A percentile compares a stretch with the other conserved stretches of the same genome.
phyloP scores from a whole-genome alignment of 1,139 yeast species.

The Magnusiomyces clavatus region DNA sequence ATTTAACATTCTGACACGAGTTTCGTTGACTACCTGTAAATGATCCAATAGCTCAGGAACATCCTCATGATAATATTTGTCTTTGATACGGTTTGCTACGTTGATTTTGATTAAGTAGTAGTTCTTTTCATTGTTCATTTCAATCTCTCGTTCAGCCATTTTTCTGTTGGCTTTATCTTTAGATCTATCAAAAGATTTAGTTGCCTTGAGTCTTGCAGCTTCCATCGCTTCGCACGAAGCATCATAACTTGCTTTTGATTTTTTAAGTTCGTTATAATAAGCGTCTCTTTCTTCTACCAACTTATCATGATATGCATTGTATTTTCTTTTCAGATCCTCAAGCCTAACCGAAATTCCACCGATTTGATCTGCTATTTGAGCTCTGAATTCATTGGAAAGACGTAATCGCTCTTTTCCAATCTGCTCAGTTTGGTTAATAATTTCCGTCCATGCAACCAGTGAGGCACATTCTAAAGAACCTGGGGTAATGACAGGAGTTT shows the following conservation, averaged over 20 bases:
- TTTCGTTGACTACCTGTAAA: slow-evolving; percentile 76
- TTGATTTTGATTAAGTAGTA: slow-evolving; percentile 71
- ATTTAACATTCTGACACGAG: slow-evolving; percentile 66
- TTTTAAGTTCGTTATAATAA: slow-evolving; percentile 58
- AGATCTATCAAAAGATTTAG: slow-evolving; percentile 39
- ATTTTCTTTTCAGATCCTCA: slow-evolving; percentile 47
- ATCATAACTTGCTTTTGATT: slow-evolving; percentile 71
- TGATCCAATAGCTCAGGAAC: slow-evolving; percentile 86
- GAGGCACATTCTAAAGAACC: slow-evolving; percentile 91
- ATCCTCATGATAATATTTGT: slow-evolving; percentile 88
- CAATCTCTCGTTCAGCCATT: slow-evolving; percentile 55
- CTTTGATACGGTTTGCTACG: slow-evolving; percentile 83
- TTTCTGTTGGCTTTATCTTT: slow-evolving; percentile 54
- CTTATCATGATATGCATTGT: slow-evolving; percentile 52
- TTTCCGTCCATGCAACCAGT: slow-evolving; percentile 91
- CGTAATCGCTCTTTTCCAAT: slow-evolving; percentile 60
- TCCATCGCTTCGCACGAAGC: slow-evolving; percentile 76
- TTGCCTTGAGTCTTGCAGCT: slow-evolving; percentile 62
- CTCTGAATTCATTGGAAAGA: slow-evolving; percentile 54
- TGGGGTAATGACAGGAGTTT: slow-evolving; percentile 82
- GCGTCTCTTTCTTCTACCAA: slow-evolving; percentile 51
- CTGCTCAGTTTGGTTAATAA: slow-evolving; percentile 75
- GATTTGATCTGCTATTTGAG: slow-evolving; percentile 58
- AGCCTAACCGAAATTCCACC: slow-evolving; percentile 47
- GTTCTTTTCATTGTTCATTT: slow-evolving; percentile 84